A percentile compares a stretch with the other conserved stretches of the same genome.
These are phyloP conservation scores for Torrubiellomyces zombiae DNA, from an alignment of 2,329 filamentous ascomycete genomes.

Conservation along the genomic window DNA sequence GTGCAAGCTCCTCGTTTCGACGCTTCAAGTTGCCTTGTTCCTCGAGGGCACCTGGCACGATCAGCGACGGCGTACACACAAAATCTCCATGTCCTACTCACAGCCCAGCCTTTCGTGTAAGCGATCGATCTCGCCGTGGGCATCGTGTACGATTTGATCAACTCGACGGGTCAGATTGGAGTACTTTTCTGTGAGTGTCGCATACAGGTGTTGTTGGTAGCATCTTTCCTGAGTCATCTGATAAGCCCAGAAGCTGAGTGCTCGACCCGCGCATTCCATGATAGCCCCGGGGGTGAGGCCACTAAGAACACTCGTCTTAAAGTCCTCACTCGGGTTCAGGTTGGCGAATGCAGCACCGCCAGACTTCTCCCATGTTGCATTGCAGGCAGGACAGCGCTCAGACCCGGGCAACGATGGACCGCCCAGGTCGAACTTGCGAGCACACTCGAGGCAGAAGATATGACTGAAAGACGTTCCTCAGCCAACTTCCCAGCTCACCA, in stretches of 20 bases:
- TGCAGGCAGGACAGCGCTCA: slow-evolving; percentile 59
- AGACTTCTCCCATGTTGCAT: slow-evolving; percentile 46
- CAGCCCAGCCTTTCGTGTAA: slow-evolving; percentile 49
- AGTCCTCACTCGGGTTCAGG: slow-evolving; percentile 70
- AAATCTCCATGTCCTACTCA: slow-evolving; percentile 15
- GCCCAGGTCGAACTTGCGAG: slow-evolving; percentile 45
- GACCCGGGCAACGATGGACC: slow-evolving; percentile 17
- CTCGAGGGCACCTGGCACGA: slow-evolving; percentile 30
- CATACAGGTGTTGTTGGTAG: slow-evolving; percentile 63
- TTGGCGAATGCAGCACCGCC: slow-evolving; percentile 60
- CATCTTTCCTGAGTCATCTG: slow-evolving; percentile 68
- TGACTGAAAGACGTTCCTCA: slow-evolving; percentile 37
- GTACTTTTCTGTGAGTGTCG: slow-evolving; percentile 58
- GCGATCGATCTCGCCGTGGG: slow-evolving; percentile 52
- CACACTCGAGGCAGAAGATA: slow-evolving; percentile 69
- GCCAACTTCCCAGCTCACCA: not conserved
- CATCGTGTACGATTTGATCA: slow-evolving; percentile 58
- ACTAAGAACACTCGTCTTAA: slow-evolving; percentile 73
- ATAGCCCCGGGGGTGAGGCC: slow-evolving; percentile 67
- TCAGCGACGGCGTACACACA: slow-evolving; percentile 3
- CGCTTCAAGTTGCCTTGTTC: slow-evolving; percentile 47
- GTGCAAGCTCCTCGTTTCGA: slow-evolving; percentile 56
- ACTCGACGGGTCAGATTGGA: slow-evolving; percentile 44
- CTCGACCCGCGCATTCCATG: slow-evolving; percentile 72
- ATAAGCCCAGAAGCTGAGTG: slow-evolving; percentile 72